A percentile compares a stretch with the other conserved stretches of the same genome.
phyloP scores from a whole-genome alignment of 78 protist species.

The Dictyostelium firmibasis region DNA sequence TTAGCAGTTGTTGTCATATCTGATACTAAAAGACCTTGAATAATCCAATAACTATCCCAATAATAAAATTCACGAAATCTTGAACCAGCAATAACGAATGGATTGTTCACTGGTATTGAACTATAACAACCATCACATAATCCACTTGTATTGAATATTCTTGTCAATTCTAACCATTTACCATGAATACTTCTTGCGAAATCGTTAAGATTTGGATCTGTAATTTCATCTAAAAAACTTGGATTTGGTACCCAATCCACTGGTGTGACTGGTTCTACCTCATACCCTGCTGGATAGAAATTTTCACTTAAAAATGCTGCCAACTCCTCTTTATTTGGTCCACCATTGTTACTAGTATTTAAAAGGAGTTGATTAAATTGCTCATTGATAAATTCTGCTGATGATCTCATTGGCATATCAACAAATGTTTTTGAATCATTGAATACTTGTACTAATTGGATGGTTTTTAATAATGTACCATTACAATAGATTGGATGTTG shows the following conservation, averaged over 20 bases:
- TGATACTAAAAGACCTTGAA: constrained; percentile 74
- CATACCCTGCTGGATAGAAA: constrained; percentile 60
- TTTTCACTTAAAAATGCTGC: neutral
- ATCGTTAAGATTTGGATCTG: neutral
- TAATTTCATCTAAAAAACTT: constrained; percentile 5
- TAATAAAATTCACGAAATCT: constrained; percentile 86
- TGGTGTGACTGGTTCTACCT: constrained; percentile 21
- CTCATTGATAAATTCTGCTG: neutral
- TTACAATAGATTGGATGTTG: constrained; percentile 61
- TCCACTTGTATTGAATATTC: constrained; percentile 20
- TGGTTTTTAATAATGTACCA: constrained; percentile 12
- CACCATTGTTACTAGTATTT: neutral
- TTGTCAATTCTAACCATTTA: constrained; percentile 39
- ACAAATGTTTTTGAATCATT: constrained; percentile 88
- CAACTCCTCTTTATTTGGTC: neutral
- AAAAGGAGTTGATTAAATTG: neutral
- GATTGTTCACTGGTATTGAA: constrained; percentile 47
- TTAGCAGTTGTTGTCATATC: constrained; percentile 58
- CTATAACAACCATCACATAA: constrained; percentile 26
- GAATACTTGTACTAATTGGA: constrained; percentile 43
- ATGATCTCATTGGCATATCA: constrained; percentile 70
- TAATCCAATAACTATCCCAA: constrained; percentile 88
- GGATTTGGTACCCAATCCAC: constrained; percentile 70
- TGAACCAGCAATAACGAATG: constrained; percentile 88
- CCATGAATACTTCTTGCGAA: constrained; percentile 27